Evolutionary conservation across 129 eudicot species (phyloP).

Genomic region (Flaveria robusta): DNA sequence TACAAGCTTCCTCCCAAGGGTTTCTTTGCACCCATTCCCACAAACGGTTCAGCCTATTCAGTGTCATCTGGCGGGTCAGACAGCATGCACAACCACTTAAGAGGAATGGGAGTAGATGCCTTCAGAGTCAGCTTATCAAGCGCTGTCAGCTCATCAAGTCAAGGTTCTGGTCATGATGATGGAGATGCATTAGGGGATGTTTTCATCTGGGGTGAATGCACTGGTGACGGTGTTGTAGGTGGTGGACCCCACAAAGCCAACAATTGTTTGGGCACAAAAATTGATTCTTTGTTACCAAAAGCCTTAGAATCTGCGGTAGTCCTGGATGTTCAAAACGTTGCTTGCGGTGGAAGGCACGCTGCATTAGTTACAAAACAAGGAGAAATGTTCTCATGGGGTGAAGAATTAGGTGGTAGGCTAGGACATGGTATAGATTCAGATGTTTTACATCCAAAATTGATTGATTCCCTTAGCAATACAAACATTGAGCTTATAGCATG

Average conservation of each 20-base stretch:
- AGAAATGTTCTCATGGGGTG: conserved; percentile 90
- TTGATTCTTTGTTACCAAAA: conserved; percentile 71
- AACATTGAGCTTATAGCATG: conserved; percentile 77
- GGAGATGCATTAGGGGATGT: conserved; percentile 83
- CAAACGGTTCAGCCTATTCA: conserved; percentile 33
- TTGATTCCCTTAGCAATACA: conserved; percentile 59
- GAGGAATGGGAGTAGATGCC: conserved; percentile 62
- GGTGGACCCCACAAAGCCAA: conserved; percentile 56
- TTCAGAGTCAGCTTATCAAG: conserved; percentile 84
- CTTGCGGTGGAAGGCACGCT: conserved; percentile 83
- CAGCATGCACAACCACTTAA: conserved; percentile 45
- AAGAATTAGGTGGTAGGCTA: conserved; percentile 83
- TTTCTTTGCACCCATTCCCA: conserved; percentile 45
- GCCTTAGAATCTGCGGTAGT: conserved; percentile 75
- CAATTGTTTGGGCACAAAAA: conserved; percentile 41
- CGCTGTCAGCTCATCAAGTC: conserved; percentile 95
- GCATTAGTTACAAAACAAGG: conserved; percentile 86
- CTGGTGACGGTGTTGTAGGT: conserved; percentile 70
- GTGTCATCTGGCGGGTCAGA: conserved; percentile 54
- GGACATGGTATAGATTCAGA: conserved; percentile 87
- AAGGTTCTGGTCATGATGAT: conserved; percentile 80
- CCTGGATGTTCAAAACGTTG: conserved; percentile 70
- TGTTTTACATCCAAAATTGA: conserved; percentile 71
- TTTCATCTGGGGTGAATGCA: conserved; percentile 89
- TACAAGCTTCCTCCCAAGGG: conserved; percentile 60